Evolutionary conservation across 2,329 filamentous ascomycete species (phyloP), one percentile per base, ranked within the genome.

Genomic region (Lecanosticta acicola): DNA sequence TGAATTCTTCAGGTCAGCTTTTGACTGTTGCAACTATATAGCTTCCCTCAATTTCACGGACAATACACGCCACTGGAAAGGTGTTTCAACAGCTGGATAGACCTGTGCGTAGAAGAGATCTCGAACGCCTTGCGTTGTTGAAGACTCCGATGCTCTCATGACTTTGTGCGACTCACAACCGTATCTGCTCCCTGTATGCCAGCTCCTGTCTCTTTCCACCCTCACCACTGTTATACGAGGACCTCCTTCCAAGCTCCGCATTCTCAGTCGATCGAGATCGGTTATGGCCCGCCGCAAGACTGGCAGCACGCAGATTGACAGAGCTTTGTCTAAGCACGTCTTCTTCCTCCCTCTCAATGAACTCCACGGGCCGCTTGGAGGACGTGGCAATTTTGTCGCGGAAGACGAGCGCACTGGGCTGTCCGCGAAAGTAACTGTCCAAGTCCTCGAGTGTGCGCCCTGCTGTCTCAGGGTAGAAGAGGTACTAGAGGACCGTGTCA

Each of bases 331-430:
- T 37, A 24, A 50, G 50, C 29, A 62, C 65, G 61, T 52, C 63
- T 43, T 62, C 61, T 41, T 72, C 65, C 52, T 77, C 72, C 11
- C 67, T 67, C 48, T 76, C 69, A 14, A 73, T 69, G 41, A 71
- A 77, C 46, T 71, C 68, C n/a, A 59, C 50, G 1, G 75, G 75
- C 20, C 74, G 65, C 50, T 69, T 70, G 4, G 67, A 61, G 3
- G 62, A 65, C 4, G 71, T 70, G 0, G 73, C 74, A 21, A 76
- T 65, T 40, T 72, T 71, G 44, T 78, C 73, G 2, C 58, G 61
- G 53, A 70, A 67, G 8, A 78, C 70, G 7, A 79, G 63, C 3
- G 77, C 44, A 38, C 58, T 54, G 16, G 54, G 18, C 1, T 40
- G 40, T 3, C 47, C 44, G 7, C 58, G 56, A 52, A 61, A 61